These are phyloP conservation scores for Erodium moschatum DNA, from an alignment of 441 rosid genomes.

Conservation along the genomic window DNA sequence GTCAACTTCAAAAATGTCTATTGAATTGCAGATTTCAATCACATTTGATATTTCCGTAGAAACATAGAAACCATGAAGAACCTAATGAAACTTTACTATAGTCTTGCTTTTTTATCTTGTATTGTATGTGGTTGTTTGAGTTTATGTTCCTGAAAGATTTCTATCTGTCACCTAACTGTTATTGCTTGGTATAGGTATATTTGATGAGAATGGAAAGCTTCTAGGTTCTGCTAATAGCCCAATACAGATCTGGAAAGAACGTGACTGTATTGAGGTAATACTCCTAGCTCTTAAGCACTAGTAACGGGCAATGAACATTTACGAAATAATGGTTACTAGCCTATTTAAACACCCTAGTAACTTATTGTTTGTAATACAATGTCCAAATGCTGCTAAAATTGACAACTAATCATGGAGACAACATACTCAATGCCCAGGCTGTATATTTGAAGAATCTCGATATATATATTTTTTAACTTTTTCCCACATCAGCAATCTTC, in stretches of 20 bases:
- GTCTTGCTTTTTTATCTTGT: neutral
- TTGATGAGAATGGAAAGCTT: slow-evolving; percentile 71
- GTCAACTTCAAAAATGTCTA: neutral
- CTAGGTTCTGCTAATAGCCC: slow-evolving; percentile 64
- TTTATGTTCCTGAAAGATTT: neutral
- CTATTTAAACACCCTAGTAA: neutral
- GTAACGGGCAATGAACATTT: neutral
- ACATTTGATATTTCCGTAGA: neutral
- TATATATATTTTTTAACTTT: neutral
- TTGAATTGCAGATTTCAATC: neutral
- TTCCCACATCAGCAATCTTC: slow-evolving; percentile 69
- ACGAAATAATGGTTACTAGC: neutral
- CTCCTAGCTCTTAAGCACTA: neutral
- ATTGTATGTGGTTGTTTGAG: neutral
- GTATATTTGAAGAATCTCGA: neutral
- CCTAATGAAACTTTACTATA: neutral
- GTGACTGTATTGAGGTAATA: slow-evolving; percentile 69
- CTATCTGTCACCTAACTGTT: neutral
- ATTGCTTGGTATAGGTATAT: slow-evolving; percentile 45
- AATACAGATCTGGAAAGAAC: slow-evolving; percentile 84
- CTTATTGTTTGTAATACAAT: neutral
- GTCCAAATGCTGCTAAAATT: neutral
- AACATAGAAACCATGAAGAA: neutral
- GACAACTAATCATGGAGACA: neutral
- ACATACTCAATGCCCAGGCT: neutral